Conservation (phyloP, 768 basidiomycete species). For the Boletus edulis region DNA sequence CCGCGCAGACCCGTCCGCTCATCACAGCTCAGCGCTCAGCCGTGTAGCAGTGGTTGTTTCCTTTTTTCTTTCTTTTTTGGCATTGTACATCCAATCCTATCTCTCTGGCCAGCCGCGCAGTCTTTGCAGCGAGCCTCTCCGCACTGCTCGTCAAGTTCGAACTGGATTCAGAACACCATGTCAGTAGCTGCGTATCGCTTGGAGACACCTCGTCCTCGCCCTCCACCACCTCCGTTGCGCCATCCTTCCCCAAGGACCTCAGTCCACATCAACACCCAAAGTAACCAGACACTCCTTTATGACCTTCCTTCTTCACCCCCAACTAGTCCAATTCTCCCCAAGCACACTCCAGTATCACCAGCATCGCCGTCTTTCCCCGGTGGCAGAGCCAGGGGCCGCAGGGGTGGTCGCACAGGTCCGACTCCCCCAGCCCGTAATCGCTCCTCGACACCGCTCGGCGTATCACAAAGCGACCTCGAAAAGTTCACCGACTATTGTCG, state of each 20-base stretch:
- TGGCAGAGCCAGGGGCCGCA: slow-evolving; percentile 46
- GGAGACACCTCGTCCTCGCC: slow-evolving; percentile 59
- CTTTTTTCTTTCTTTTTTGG: slow-evolving; percentile 20
- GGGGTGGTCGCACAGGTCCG: slow-evolving; percentile 45
- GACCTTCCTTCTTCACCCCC: slow-evolving; percentile 71
- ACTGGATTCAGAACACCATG: slow-evolving; percentile 45
- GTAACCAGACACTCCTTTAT: slow-evolving; percentile 68
- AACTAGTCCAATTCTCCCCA: slow-evolving; percentile 45
- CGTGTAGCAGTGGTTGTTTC: slow-evolving; percentile 2
- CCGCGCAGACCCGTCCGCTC: slow-evolving; percentile 11
- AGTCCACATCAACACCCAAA: slow-evolving; percentile 40
- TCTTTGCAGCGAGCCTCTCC: neutral
- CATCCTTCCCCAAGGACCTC: slow-evolving; percentile 47
- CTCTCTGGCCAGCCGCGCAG: slow-evolving; percentile 16
- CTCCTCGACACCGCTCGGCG: slow-evolving; percentile 68
- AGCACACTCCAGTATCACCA: slow-evolving; percentile 46
- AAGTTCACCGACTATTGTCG: slow-evolving; percentile 75
- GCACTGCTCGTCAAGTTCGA: slow-evolving; percentile 23
- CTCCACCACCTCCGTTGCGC: slow-evolving; percentile 57
- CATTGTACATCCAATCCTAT: slow-evolving; percentile 16
- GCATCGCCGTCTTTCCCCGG: slow-evolving; percentile 54
- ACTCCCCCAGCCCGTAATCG: slow-evolving; percentile 59
- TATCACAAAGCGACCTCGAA: slow-evolving; percentile 67
- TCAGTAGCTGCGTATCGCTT: slow-evolving; percentile 62
- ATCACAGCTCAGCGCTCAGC: neutral